Evolutionary conservation across 805 yeast species (phyloP), one percentile per base, ranked within the genome.

Genomic region (Teunomyces cretensis): DNA sequence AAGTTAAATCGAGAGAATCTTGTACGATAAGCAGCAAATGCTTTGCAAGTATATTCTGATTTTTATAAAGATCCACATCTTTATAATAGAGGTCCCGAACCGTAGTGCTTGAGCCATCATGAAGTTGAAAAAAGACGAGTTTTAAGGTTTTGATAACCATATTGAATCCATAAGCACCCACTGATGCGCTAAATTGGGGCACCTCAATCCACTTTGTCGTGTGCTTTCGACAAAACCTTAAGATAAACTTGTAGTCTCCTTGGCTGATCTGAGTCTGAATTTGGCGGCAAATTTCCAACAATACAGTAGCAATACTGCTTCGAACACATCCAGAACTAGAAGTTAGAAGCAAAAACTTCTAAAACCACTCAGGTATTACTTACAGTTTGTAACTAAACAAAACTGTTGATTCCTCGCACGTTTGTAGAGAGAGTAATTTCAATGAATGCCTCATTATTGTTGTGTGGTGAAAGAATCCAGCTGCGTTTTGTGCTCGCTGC

Each of bases 21-120:
- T 74, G 61, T 19, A 40, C 48, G 1, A 83, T 46, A 14, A 56
- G 52, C 12, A 68, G 72, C 1, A 84, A 47, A 2, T 67, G 55
- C 2, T 56, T 44, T 42, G 75, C 74, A 1, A 79, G 76, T 3
- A 49, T 54, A 0, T 51, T 11, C 54, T 84, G 56, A 14, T 57
- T 49, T 28, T 39, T 43, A 57, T 80, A 84, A 14, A 83, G 53
- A 13, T 61, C 62, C 2, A 81, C 85, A 54, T 83, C 82, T 41
- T 68, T 69, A 58, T 84, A 84, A 62, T 68, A 84, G 0, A 84
- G 46, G 51, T 83, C 88, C 49, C 90, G 63, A 43, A 70, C 70
- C 1, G 87, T 72, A 1, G 76, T 66, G 1, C 37, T 32, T 16
- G 19, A 39, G 16, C 13, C 28, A 22, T 27, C 7, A 4, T 47